phyloP scores from a whole-genome alignment of 306 rosid genomes.

The Ammopiptanthus mongolicus region DNA sequence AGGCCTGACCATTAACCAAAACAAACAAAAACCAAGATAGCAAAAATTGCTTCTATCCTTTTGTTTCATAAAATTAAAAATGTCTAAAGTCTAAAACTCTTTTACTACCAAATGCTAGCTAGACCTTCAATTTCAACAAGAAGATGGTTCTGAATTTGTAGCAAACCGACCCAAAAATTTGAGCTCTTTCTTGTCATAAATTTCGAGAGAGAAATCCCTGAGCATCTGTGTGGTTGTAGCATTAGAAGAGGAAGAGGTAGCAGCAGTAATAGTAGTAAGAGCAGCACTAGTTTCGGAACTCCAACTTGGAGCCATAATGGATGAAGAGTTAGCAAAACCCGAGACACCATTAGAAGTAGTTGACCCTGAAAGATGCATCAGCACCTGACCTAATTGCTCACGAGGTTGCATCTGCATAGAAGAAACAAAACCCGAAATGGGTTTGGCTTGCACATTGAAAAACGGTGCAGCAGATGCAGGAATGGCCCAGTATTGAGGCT shows the following conservation, averaged over 20 bases:
- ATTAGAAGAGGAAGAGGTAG: background rate
- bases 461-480: conserved; percentile 43
- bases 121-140: conserved; percentile 18
- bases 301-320: conserved; percentile 40
- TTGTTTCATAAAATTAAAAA: background rate
- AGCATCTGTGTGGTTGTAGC: conserved; percentile 41
- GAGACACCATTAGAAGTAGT: conserved; percentile 20
- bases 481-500: conserved; percentile 68
- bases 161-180: conserved; percentile 52
- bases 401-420: conserved; percentile 31
- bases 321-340: conserved; percentile 27
- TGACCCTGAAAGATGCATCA: conserved; percentile 12
- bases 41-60: background rate
- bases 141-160: conserved; percentile 36
- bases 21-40: conserved; percentile 5
- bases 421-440: conserved; percentile 60
- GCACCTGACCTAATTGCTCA: conserved; percentile 24
- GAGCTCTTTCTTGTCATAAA: conserved; percentile 71
- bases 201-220: conserved; percentile 66
- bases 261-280: background rate
- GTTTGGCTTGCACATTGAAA: conserved; percentile 50
- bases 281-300: conserved; percentile 22
- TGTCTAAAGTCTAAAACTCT: background rate
- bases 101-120: background rate
- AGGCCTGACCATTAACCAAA: background rate